These are phyloP conservation scores for Nemania bipapillata DNA, from an alignment of 2,329 filamentous ascomycete genomes.

Conservation along the genomic window DNA sequence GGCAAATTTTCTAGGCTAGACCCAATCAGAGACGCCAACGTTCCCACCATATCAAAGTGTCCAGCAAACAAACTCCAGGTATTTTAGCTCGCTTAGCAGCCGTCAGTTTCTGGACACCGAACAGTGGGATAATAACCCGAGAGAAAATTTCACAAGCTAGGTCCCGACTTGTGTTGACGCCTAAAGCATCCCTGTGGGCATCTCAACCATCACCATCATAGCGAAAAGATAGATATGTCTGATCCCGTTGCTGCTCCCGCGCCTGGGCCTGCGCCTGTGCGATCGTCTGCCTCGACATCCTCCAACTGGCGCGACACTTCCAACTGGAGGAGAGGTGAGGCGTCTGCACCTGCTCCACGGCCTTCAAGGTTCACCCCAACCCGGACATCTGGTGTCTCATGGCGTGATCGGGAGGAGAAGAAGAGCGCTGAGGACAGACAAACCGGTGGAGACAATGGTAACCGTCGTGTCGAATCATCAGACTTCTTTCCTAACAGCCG, in stretches of 20 bases:
- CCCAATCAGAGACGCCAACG: conserved; percentile 34
- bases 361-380: conserved; percentile 26
- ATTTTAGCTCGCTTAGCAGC: conserved; percentile 31
- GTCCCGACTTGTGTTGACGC: conserved; percentile 5
- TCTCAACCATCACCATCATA: neutral
- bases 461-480: conserved; percentile 14
- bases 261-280: conserved; percentile 15
- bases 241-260: conserved; percentile 15
- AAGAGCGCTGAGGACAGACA: conserved; percentile 18
- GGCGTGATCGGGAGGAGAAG: conserved; percentile 35
- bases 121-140: conserved; percentile 14
- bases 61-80: conserved; percentile 1
- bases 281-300: conserved; percentile 21
- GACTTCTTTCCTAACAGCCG: conserved; percentile 31
- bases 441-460: conserved; percentile 12
- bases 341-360: conserved; percentile 22
- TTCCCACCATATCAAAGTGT: conserved; percentile 27
- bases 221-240: conserved; percentile 22
- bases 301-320: conserved; percentile 35
- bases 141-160: conserved; percentile 36
- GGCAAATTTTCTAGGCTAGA: conserved; percentile 46
- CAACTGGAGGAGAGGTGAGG: conserved; percentile 33
- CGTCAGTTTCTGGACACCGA: conserved; percentile 12
- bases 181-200: conserved; percentile 8
- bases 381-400: conserved; percentile 28